Conservation (phyloP, 1,284 basidiomycete species). For the Leccinum solheimii region DNA sequence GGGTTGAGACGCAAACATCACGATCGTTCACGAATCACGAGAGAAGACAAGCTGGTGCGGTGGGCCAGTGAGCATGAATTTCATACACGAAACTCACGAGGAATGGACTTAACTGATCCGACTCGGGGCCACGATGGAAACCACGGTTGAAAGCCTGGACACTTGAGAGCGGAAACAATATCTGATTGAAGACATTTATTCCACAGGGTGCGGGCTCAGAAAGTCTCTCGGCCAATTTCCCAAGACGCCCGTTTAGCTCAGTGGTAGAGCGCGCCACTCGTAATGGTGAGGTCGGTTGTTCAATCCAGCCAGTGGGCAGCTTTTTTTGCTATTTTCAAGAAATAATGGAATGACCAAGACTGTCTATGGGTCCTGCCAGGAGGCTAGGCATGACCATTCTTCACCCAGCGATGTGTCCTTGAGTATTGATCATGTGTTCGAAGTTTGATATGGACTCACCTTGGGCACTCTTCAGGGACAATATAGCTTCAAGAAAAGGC, state of each 20-base stretch:
- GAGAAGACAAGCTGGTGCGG: not conserved
- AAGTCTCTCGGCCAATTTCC: not conserved
- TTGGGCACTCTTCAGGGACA: not conserved
- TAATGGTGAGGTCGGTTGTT: constrained; percentile 49
- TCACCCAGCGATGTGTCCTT: not conserved
- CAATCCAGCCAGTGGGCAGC: constrained; percentile 41
- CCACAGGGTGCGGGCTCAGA: not conserved
- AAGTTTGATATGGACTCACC: not conserved
- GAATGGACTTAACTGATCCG: not conserved
- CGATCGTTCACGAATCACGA: not conserved
- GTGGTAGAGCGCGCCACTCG: constrained; percentile 57
- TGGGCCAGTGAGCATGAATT: not conserved
- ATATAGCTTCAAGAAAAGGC: not conserved
- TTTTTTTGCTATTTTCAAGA: not conserved
- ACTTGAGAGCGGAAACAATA: not conserved
- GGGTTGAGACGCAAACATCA: not conserved
- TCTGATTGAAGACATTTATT: not conserved
- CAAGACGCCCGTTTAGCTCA: constrained; percentile 36
- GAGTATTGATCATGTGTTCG: not conserved
- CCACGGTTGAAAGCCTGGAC: not conserved
- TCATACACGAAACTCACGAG: not conserved
- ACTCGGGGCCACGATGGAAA: not conserved
- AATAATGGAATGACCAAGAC: not conserved
- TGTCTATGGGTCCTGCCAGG: not conserved
- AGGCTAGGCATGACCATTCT: not conserved